A percentile compares a stretch with the other conserved stretches of the same genome.
These are phyloP conservation scores for Lumnitzera littorea DNA, from an alignment of 345 rosid species.

Conservation along the genomic window DNA sequence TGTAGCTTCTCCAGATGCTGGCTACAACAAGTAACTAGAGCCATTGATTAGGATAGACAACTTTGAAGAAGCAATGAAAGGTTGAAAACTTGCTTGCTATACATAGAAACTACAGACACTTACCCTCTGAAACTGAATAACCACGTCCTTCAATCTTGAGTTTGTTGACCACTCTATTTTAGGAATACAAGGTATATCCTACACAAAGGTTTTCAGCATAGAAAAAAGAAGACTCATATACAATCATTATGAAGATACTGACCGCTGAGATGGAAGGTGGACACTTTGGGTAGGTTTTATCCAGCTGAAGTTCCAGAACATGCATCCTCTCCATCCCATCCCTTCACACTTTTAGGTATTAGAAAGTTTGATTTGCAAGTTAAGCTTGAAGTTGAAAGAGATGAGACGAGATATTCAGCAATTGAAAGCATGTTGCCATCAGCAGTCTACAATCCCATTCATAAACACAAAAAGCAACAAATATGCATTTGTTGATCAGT, in stretches of 20 bases:
- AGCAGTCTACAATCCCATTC: no score
- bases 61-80: background rate
- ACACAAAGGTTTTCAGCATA: slow-evolving; percentile 7
- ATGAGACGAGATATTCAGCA: background rate
- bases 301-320: slow-evolving; percentile 48
- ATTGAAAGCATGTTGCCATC: no score
- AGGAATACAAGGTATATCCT: slow-evolving; percentile 68
- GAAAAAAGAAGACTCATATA: background rate
- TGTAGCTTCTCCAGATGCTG: slow-evolving; percentile 68
- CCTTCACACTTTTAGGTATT: slow-evolving; percentile 25
- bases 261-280: slow-evolving; percentile 75
- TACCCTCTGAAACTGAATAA: slow-evolving; percentile 58
- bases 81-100: background rate
- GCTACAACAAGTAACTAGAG: slow-evolving; percentile 1
- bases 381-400: background rate
- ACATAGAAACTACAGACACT: background rate
- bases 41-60: background rate
- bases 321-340: slow-evolving; percentile 56
- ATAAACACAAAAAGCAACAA: no score
- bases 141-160: slow-evolving; percentile 57
- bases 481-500: no score
- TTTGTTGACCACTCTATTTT: slow-evolving; percentile 45
- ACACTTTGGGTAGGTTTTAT: slow-evolving; percentile 40
- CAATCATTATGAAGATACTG: slow-evolving; percentile 14
- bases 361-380: slow-evolving; percentile 7